phyloP scores from a whole-genome alignment of 2,329 filamentous ascomycete species.

The Xylaria sp. region DNA sequence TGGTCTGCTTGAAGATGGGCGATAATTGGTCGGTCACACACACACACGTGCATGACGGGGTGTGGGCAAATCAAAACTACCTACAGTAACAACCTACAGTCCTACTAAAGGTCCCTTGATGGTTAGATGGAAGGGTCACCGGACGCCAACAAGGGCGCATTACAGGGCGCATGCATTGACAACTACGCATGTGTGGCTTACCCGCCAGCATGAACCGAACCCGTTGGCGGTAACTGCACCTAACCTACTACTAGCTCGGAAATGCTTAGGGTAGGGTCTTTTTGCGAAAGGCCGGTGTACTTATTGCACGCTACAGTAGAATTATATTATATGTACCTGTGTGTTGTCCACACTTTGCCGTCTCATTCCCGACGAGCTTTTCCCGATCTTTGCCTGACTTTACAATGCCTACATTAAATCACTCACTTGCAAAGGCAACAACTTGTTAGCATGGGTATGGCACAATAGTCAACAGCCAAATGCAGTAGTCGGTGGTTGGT shows the following conservation, averaged over 20 bases:
- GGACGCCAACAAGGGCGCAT: background rate
- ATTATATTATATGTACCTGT: too few species aligned
- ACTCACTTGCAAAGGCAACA: too few species aligned
- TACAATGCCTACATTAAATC: too few species aligned
- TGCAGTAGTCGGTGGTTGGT: background rate
- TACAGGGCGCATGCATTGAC: slow-evolving; percentile 24
- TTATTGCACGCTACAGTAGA: too few species aligned
- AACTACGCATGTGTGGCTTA: background rate
- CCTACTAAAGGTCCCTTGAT: too few species aligned
- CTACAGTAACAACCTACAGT: background rate
- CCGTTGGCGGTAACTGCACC: too few species aligned
- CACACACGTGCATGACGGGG: background rate
- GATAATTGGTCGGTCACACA: background rate
- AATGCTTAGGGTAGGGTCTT: background rate
- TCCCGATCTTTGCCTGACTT: background rate
- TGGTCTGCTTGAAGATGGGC: background rate
- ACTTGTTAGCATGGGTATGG: background rate
- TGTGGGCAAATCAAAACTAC: background rate
- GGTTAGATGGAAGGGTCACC: background rate
- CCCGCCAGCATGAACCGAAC: background rate
- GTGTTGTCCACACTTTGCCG: background rate
- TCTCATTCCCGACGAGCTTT: background rate
- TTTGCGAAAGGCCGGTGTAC: too few species aligned
- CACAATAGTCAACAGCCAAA: background rate
- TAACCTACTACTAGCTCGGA: background rate